A percentile compares a stretch with the other conserved stretches of the same genome.
Conservation (phyloP, 2,329 filamentous ascomycete species). For the Ascochyta clinopodiicola region DNA sequence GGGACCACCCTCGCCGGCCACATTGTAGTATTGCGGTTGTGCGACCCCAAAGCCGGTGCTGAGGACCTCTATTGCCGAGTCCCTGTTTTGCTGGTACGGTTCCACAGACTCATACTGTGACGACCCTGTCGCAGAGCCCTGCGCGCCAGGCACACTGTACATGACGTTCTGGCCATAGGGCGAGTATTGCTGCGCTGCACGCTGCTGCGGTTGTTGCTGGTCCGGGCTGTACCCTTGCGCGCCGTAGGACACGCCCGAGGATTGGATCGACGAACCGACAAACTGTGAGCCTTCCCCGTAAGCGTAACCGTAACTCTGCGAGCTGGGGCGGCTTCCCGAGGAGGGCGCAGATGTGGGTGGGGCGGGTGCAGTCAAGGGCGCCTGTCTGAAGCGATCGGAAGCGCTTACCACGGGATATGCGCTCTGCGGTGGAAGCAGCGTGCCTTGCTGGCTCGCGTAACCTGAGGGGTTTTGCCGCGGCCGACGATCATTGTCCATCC, state of each 20-base stretch:
- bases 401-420: constrained; percentile 54
- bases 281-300: constrained; percentile 62
- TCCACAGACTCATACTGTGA: constrained; percentile 75
- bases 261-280: constrained; percentile 61
- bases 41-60: constrained; percentile 70
- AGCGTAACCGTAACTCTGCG: constrained; percentile 57
- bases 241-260: constrained; percentile 64
- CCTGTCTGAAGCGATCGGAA: constrained; percentile 57
- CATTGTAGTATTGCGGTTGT: constrained; percentile 73
- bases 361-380: constrained; percentile 51
- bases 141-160: constrained; percentile 69
- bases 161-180: constrained; percentile 72
- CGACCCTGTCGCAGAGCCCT: constrained; percentile 55
- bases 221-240: constrained; percentile 67
- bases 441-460: constrained; percentile 62
- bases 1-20: constrained; percentile 64
- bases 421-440: constrained; percentile 52
- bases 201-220: constrained; percentile 58
- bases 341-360: constrained; percentile 52
- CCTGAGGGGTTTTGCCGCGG: constrained; percentile 75
- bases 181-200: constrained; percentile 56
- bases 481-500: constrained; percentile 79
- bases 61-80: constrained; percentile 77
- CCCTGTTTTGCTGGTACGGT: constrained; percentile 74
- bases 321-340: constrained; percentile 47